These are phyloP conservation scores for Diospyros lotus DNA, from an alignment of 148 eudicot species.

Conservation along the genomic window DNA sequence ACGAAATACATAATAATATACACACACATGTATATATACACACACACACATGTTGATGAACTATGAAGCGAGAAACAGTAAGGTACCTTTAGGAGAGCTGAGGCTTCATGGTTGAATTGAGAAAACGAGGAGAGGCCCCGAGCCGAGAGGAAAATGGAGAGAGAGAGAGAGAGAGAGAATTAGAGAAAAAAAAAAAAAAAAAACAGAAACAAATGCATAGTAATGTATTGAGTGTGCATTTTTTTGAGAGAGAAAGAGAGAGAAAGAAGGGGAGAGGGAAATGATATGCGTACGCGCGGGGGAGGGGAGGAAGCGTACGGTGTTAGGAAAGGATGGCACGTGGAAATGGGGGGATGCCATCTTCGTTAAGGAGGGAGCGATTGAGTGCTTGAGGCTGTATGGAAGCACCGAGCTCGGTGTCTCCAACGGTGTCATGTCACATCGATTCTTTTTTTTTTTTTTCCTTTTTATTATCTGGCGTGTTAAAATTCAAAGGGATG, in stretches of 20 bases:
- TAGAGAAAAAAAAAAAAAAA: conserved; percentile 14
- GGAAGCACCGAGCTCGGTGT: no score
- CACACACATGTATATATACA: neutral
- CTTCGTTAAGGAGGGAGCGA: no score
- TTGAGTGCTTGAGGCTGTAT: no score
- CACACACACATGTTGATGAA: neutral
- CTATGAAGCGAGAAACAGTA: neutral
- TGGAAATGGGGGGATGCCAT: neutral
- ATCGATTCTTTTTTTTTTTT: no score
- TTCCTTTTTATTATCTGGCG: no score
- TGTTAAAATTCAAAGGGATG: no score
- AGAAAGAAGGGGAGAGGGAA: conserved; percentile 3
- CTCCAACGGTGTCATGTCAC: no score
- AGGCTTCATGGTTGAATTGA: conserved; percentile 13
- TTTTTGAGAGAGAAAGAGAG: neutral
- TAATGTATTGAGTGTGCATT: neutral
- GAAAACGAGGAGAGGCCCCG: conserved; percentile 1
- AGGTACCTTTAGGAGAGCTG: neutral
- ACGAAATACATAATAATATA: neutral
- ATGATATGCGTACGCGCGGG: neutral
- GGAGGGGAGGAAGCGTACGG: neutral
- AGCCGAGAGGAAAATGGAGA: conserved; percentile 13
- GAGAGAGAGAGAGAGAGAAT: conserved; percentile 12
- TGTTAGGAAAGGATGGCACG: neutral
- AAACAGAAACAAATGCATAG: neutral